These are phyloP conservation scores for Xylaria sp. DNA, from an alignment of 2,329 filamentous ascomycete species.

Conservation along the genomic window DNA sequence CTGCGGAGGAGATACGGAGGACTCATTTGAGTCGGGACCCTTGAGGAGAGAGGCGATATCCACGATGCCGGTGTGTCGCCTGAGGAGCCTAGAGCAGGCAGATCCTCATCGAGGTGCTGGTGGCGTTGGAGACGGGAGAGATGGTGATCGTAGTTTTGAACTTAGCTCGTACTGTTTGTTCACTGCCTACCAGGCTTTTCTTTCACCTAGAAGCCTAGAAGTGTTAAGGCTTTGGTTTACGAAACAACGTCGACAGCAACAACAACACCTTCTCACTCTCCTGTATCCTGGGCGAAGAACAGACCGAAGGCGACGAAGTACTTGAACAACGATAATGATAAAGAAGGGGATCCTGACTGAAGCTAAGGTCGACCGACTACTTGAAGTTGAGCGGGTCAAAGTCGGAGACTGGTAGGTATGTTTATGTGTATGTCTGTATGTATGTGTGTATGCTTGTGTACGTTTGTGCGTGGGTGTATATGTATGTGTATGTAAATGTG, in stretches of 20 bases:
- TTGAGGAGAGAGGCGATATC: slow-evolving; percentile 93
- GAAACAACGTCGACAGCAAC: slow-evolving; percentile 1
- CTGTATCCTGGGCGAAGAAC: neutral
- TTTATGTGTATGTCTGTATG: too few relatives aligned
- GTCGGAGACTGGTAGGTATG: slow-evolving; percentile 5
- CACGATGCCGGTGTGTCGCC: slow-evolving; percentile 70
- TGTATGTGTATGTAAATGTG: too few relatives aligned
- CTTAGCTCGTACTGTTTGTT: slow-evolving; percentile 17
- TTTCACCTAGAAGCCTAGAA: too few relatives aligned
- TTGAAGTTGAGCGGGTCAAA: slow-evolving; percentile 5
- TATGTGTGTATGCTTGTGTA: slow-evolving; percentile 16
- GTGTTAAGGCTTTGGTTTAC: slow-evolving; percentile 21
- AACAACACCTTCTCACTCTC: neutral
- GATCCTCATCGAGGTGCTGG: slow-evolving; percentile 38
- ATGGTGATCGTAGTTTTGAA: slow-evolving; percentile 5
- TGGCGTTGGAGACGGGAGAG: slow-evolving; percentile 13
- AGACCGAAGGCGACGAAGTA: neutral
- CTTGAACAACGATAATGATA: neutral
- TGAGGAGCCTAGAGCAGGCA: slow-evolving; percentile 39
- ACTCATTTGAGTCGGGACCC: slow-evolving; percentile 73
- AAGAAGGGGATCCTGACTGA: slow-evolving; percentile 5
- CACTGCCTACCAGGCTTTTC: slow-evolving; percentile 12
- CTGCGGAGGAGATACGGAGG: slow-evolving; percentile 52
- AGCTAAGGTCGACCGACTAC: slow-evolving; percentile 9
- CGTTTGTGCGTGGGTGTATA: too few relatives aligned